Evolutionary conservation across 2,329 filamentous ascomycete genomes (phyloP), one percentile per base, ranked within the genome.

Genomic region (Claviceps sp.): DNA sequence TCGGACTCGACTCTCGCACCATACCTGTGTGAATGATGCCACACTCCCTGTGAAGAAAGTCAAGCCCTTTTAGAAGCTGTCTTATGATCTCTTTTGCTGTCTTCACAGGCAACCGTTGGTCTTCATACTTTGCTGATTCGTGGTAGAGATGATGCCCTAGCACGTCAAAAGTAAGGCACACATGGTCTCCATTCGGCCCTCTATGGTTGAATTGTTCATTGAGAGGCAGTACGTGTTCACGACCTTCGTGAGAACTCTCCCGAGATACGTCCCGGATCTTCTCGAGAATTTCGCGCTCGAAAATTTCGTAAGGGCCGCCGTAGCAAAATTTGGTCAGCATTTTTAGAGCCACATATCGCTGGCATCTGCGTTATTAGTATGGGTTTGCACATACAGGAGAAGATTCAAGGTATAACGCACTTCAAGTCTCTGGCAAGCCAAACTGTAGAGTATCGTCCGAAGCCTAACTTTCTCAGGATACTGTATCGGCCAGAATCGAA

Each of bases 121-220:
- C 47, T 16, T 49, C 24, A 22, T 42, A 36, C 22, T 43, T 49
- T 2, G 18, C 38, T 9, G 47, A 13, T 42, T 49, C 13, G 47
- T 42, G 42, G 30, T 30, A 18, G 6, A 49, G 38, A 30, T 49
- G 37, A 18, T 49, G 59, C 1, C 62, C 64, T 62, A 63, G 63
- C 16, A 61, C 57, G 37, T 64, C 56, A 26, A 61, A 61, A n/a
- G 65, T 59, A 2, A 64, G 57, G 41, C 62, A 66, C n/a, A 60
- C 50, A 52, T 66, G 65, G 3, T 51, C 56, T 8, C 65, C 63
- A 41, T 66, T 59, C 5, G 63, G 65, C 1, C 64, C 62, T 1
- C 38, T 11, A 42, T 64, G 61, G 7, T 60, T 47, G 41, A 66
- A 65, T 0, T 60, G 45, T 36, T 62, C 59, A 22, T 61, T n/a